Evolutionary conservation across 2,329 filamentous ascomycete genomes (phyloP).

Genomic region (Trichoderma endophyticum): DNA sequence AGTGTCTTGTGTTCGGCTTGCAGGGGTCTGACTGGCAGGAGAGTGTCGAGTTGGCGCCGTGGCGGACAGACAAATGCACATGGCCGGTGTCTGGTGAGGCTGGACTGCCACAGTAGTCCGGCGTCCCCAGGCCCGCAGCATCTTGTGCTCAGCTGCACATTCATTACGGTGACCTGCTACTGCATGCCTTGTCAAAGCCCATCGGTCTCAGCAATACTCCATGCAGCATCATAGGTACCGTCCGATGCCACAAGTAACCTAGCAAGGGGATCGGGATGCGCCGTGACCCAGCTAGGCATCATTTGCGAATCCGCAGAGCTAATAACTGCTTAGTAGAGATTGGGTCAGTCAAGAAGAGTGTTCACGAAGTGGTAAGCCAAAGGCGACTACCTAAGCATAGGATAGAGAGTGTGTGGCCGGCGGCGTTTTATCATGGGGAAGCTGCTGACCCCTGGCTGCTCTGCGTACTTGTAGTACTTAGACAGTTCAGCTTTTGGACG

Average conservation of each 20-base stretch:
- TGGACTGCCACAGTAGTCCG: background rate
- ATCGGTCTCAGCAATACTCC: background rate
- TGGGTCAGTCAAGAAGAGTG: background rate
- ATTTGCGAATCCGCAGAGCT: background rate
- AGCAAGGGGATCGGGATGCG: conserved; percentile 1
- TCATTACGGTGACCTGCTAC: background rate
- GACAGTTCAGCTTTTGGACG: background rate
- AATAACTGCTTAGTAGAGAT: background rate
- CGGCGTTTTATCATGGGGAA: background rate
- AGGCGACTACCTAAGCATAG: background rate
- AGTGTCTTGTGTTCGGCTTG: background rate
- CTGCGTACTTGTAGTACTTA: background rate
- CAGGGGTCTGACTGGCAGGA: background rate
- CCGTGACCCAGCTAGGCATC: background rate
- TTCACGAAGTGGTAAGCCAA: background rate
- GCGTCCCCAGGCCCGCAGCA: background rate
- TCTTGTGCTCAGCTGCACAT: background rate
- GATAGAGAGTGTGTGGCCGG: background rate
- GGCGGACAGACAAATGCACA: background rate
- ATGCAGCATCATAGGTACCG: background rate
- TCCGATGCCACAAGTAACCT: background rate
- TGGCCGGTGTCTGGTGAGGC: background rate
- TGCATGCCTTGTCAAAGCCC: background rate
- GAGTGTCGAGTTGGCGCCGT: background rate
- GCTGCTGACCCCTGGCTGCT: background rate